phyloP scores from a whole-genome alignment of 2,329 filamentous ascomycete genomes.

The Sclerotinia nivalis region DNA sequence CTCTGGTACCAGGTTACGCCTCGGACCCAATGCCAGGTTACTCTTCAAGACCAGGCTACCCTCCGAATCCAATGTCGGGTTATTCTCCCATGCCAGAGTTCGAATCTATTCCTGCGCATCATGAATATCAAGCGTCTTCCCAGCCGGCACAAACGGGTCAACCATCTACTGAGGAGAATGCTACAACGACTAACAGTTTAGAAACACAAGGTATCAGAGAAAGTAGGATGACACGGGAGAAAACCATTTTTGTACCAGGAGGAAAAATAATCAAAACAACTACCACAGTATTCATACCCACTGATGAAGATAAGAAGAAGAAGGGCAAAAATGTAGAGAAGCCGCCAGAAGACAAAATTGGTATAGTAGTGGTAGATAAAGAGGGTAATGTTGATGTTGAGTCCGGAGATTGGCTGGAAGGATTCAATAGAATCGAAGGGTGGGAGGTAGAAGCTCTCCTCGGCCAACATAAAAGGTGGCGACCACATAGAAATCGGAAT shows the following conservation, averaged over 20 bases:
- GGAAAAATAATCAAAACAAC: conserved; percentile 15
- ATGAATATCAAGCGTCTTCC: not conserved
- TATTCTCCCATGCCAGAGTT: not conserved
- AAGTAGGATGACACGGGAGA: conserved; percentile 21
- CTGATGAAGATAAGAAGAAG: not conserved
- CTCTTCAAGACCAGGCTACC: not conserved
- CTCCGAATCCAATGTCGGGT: not conserved
- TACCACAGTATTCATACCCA: conserved; percentile 8
- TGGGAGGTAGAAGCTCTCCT: conserved; percentile 23
- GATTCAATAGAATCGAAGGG: conserved; percentile 16
- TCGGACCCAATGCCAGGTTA: not conserved
- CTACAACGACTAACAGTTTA: no score
- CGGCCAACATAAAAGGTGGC: not conserved
- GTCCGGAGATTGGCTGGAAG: conserved; percentile 16
- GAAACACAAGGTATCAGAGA: conserved; percentile 17
- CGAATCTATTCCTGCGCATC: not conserved
- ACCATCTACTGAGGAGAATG: not conserved
- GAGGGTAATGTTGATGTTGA: conserved; percentile 21
- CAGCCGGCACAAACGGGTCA: not conserved
- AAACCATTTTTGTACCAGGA: conserved; percentile 19
- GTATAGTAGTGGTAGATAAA: conserved; percentile 22
- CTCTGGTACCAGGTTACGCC: not conserved
- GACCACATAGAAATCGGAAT: not conserved
- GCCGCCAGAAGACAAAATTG: conserved; percentile 9
- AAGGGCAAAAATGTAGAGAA: not conserved